Percentiles rank a stretch among this genome's conserved stretches.
Evolutionary conservation across 768 basidiomycete genomes (phyloP).

Genomic region (Pholiota molesta): DNA sequence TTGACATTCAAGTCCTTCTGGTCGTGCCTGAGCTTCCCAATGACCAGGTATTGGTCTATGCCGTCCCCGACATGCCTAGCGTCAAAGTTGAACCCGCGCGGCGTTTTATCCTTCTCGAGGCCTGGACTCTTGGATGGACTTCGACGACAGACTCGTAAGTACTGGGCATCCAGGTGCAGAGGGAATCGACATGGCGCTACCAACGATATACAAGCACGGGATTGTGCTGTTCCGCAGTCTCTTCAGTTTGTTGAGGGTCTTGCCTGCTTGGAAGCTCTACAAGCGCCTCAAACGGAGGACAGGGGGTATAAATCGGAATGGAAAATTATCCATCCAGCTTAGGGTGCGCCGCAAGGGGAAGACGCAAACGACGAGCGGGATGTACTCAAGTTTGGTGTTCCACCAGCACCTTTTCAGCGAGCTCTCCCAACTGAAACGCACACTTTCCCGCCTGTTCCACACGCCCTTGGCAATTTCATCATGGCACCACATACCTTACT

Average conservation of each 20-base stretch:
- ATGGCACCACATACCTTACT: constrained; percentile 67
- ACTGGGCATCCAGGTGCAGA: constrained; percentile 21
- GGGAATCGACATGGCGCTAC: constrained; percentile 57
- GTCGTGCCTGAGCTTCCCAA: constrained; percentile 67
- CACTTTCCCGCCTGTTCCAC: constrained; percentile 66
- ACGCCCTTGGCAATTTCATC: constrained; percentile 65
- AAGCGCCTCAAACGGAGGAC: constrained; percentile 58
- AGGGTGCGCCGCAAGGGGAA: constrained; percentile 27
- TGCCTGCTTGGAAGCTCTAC: constrained; percentile 77
- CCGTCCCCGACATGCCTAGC: constrained; percentile 58
- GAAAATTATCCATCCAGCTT: constrained; percentile 29
- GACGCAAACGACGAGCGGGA: constrained; percentile 19
- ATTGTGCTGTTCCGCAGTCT: constrained; percentile 82
- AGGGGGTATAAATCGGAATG: constrained; percentile 25
- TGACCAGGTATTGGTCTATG: constrained; percentile 75
- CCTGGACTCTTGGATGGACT: constrained; percentile 57
- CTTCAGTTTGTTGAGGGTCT: constrained; percentile 70
- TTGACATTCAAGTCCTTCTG: constrained; percentile 73
- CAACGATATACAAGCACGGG: constrained; percentile 84
- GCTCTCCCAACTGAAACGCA: constrained; percentile 55
- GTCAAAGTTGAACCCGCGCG: constrained; percentile 71
- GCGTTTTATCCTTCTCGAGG: constrained; percentile 71
- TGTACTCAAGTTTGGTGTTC: constrained; percentile 44
- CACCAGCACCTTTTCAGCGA: constrained; percentile 34
- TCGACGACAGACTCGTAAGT: constrained; percentile 17